Evolutionary conservation across 768 basidiomycete genomes (phyloP).

Genomic region (Lyophyllum decastes): DNA sequence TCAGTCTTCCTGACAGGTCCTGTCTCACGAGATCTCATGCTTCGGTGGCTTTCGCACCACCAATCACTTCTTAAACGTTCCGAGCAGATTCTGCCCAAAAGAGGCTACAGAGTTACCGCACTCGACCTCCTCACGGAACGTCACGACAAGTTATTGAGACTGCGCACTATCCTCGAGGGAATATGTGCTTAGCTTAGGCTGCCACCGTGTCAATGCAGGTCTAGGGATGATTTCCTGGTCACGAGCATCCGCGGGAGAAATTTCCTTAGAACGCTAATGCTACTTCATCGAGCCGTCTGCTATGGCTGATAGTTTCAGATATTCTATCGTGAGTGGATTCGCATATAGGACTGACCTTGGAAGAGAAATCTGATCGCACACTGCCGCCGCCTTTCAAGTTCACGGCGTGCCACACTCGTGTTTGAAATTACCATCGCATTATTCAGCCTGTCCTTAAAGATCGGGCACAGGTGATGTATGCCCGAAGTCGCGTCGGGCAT

Average conservation of each 20-base stretch:
- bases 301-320: neutral
- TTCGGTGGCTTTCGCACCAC: neutral
- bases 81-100: neutral
- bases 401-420: too few species aligned
- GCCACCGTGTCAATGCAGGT: neutral
- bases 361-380: neutral
- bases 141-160: neutral
- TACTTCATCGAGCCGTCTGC: neutral
- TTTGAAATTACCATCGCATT: too few species aligned
- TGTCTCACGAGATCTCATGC: neutral
- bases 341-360: neutral
- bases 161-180: neutral
- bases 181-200: neutral
- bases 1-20: conserved; percentile 1
- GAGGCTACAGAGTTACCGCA: neutral
- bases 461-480: neutral
- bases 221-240: neutral
- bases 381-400: too few species aligned
- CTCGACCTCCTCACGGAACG: conserved; percentile 4
- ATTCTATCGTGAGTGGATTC: neutral
- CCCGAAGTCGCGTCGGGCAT: neutral
- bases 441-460: too few species aligned
- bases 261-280: neutral
- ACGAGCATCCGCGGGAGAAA: neutral
- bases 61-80: neutral